Evolutionary conservation across 2,329 filamentous ascomycete species (phyloP).

Genomic region (Phaeoacremonium minimum): DNA sequence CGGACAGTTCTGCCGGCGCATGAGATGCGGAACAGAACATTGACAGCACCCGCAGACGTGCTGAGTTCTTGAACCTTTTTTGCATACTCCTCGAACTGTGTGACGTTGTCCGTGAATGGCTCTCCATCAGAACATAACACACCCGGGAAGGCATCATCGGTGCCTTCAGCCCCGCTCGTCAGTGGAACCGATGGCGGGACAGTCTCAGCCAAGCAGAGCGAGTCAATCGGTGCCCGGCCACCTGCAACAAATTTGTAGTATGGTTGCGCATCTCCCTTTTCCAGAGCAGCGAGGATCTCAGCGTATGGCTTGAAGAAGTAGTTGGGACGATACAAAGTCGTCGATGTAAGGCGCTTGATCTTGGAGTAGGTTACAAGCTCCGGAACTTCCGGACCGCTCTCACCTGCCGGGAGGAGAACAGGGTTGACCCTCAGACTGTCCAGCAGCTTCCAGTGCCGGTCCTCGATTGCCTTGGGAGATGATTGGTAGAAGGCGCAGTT

Average conservation of each 20-base stretch:
- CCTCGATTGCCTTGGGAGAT: slow-evolving; percentile 30
- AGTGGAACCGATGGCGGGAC: slow-evolving; percentile 24
- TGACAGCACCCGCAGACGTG: slow-evolving; percentile 35
- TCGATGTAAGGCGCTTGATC: slow-evolving; percentile 36
- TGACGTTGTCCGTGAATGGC: slow-evolving; percentile 21
- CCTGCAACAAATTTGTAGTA: slow-evolving; percentile 30
- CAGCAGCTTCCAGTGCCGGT: slow-evolving; percentile 34
- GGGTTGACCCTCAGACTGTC: slow-evolving; percentile 33
- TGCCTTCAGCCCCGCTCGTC: slow-evolving; percentile 23
- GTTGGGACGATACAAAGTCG: slow-evolving; percentile 39
- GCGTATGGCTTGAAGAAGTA: slow-evolving; percentile 36
- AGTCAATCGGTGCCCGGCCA: slow-evolving; percentile 7
- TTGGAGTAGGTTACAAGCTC: slow-evolving; percentile 46
- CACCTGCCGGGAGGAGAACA: slow-evolving; percentile 30
- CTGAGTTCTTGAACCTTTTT: slow-evolving; percentile 29
- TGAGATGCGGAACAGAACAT: slow-evolving; percentile 31
- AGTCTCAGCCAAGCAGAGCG: slow-evolving; percentile 23
- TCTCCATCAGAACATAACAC: slow-evolving; percentile 41
- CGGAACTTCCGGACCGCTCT: slow-evolving; percentile 32
- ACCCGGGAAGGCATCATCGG: slow-evolving; percentile 35
- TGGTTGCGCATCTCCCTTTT: slow-evolving; percentile 36
- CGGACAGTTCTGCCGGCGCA: slow-evolving; percentile 33
- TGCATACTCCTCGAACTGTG: slow-evolving; percentile 27
- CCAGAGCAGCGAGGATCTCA: slow-evolving; percentile 34
- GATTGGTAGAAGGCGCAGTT: slow-evolving; percentile 38